Evolutionary conservation across 805 yeast genomes (phyloP).

Genomic region (Ogataea glucozyma): DNA sequence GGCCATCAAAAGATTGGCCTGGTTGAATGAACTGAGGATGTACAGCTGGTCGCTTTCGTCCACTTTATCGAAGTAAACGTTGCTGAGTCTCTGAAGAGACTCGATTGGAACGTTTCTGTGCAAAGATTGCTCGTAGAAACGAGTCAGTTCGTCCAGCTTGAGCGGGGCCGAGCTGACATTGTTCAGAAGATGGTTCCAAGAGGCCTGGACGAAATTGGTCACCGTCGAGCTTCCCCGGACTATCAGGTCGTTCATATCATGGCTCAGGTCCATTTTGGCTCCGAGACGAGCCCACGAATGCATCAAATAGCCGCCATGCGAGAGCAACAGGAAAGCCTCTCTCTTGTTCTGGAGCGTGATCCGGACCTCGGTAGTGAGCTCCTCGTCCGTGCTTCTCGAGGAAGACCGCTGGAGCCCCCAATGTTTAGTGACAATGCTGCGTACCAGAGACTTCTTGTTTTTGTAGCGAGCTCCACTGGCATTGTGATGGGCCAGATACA

Average conservation of each 20-base stretch:
- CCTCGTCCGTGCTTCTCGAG: constrained; percentile 15
- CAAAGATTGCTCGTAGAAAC: constrained; percentile 20
- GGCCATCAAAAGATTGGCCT: constrained; percentile 26
- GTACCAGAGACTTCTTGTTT: constrained; percentile 25
- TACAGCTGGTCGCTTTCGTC: constrained; percentile 27
- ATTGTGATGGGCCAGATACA: constrained; percentile 19
- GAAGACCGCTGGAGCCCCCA: constrained; percentile 30
- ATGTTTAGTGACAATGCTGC: constrained; percentile 22
- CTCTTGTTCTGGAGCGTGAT: constrained; percentile 31
- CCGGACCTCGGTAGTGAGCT: constrained; percentile 23
- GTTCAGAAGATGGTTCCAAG: constrained; percentile 36
- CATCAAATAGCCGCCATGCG: constrained; percentile 34
- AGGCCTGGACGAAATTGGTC: constrained; percentile 35
- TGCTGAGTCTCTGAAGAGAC: constrained; percentile 29
- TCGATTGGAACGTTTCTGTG: constrained; percentile 28
- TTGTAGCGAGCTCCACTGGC: constrained; percentile 11
- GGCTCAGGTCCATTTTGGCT: constrained; percentile 34
- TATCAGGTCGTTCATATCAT: constrained; percentile 28
- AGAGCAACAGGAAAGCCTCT: constrained; percentile 35
- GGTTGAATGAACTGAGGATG: constrained; percentile 32
- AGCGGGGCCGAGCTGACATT: constrained; percentile 25
- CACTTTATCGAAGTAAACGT: constrained; percentile 36
- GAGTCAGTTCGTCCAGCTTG: constrained; percentile 21
- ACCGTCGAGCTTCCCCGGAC: constrained; percentile 32
- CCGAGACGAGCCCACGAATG: constrained; percentile 39